Evolutionary conservation across 257 asterid genomes (phyloP).

Genomic region (Ophiorrhiza pumila): DNA sequence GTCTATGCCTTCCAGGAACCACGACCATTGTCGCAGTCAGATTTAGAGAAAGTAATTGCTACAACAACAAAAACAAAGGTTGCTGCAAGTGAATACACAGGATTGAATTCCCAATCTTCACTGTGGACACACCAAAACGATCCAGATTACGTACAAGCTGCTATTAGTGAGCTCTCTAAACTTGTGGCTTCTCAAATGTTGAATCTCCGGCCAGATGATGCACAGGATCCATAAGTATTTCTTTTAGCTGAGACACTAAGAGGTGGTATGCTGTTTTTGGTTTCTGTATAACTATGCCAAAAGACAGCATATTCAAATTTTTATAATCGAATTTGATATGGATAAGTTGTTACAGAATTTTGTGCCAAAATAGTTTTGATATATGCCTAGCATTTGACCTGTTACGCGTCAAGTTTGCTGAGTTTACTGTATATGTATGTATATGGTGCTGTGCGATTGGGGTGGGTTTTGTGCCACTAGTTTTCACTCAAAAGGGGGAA

Average conservation of each 20-base stretch:
- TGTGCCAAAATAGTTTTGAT: not conserved
- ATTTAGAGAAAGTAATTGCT: constrained; percentile 59
- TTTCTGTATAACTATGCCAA: not conserved
- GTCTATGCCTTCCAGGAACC: constrained; percentile 45
- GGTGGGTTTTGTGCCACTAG: not conserved
- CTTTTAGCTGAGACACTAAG: not conserved
- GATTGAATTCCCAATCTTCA: constrained; percentile 38
- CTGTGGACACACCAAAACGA: constrained; percentile 37
- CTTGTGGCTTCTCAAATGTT: constrained; percentile 52
- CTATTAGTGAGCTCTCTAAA: constrained; percentile 51
- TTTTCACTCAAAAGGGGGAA: too few species aligned
- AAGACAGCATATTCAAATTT: not conserved
- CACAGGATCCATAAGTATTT: constrained; percentile 36
- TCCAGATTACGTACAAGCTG: constrained; percentile 55
- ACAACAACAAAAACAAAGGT: constrained; percentile 55
- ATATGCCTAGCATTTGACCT: not conserved
- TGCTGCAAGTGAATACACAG: constrained; percentile 68
- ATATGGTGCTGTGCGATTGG: not conserved
- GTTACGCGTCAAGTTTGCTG: not conserved
- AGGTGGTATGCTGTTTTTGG: not conserved
- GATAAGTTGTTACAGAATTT: too few species aligned
- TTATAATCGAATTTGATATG: not conserved
- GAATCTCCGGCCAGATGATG: constrained; percentile 44
- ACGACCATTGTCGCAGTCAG: constrained; percentile 57
- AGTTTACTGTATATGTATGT: not conserved